Conservation (phyloP, 2,329 filamentous ascomycete genomes). For the Verticillium dahliae region DNA sequence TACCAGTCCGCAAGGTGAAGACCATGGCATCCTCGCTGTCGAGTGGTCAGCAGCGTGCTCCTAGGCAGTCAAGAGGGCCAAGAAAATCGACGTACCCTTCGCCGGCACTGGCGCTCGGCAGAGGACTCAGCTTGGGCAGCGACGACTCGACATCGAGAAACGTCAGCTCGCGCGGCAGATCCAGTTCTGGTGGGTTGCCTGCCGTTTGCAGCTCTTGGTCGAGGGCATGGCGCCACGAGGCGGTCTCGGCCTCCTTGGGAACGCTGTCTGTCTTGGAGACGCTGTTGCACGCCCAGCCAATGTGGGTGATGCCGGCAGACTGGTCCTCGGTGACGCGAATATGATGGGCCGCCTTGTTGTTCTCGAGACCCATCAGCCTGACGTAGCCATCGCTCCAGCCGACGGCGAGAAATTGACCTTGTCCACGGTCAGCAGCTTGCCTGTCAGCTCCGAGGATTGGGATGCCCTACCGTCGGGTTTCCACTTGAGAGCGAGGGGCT, state of each 20-base stretch:
- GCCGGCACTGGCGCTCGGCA: conserved; percentile 56
- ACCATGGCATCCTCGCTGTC: conserved; percentile 49
- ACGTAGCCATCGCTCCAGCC: conserved; percentile 78
- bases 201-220: conserved; percentile 17
- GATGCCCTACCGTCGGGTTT: conserved; percentile 56
- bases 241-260: conserved; percentile 6
- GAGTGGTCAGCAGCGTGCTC: background rate
- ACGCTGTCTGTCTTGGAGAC: conserved; percentile 22
- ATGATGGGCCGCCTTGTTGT: conserved; percentile 72
- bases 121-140: conserved; percentile 67
- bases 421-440: background rate
- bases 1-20: conserved; percentile 62
- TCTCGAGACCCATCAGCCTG: conserved; percentile 71
- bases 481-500: conserved; percentile 51
- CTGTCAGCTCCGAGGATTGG: background rate
- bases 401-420: conserved; percentile 71
- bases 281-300: conserved; percentile 45
- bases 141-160: conserved; percentile 71
- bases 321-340: conserved; percentile 45
- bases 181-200: conserved; percentile 22
- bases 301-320: conserved; percentile 39
- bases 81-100: conserved; percentile 43
- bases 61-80: background rate
- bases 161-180: conserved; percentile 67
- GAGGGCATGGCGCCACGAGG: conserved; percentile 22